phyloP scores from a whole-genome alignment of 306 rosid species.

The Canavalia ensiformis region DNA sequence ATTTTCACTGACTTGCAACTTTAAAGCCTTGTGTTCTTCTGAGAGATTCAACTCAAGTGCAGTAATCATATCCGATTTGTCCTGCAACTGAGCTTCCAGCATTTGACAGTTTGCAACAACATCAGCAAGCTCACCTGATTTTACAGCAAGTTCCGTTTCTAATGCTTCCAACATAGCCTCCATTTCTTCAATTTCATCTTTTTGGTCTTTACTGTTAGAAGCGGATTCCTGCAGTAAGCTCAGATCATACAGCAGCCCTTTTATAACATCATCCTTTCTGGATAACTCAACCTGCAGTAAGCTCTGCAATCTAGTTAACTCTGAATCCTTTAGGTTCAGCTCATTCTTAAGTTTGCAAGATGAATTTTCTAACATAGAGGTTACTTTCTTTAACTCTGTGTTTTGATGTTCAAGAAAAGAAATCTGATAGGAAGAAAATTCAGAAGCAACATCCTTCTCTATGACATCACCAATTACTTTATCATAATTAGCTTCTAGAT shows the following conservation, averaged over 20 bases:
- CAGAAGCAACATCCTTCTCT: constrained; percentile 59
- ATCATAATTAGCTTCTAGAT: constrained; percentile 65
- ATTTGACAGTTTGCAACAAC: constrained; percentile 58
- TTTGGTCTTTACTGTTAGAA: constrained; percentile 78
- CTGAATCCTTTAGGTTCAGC: constrained; percentile 57
- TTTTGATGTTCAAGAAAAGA: constrained; percentile 60
- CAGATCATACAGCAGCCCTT: constrained; percentile 83
- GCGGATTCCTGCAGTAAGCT: constrained; percentile 98
- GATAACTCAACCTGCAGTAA: constrained; percentile 70
- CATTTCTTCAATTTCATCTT: constrained; percentile 76
- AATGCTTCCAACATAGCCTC: constrained; percentile 65
- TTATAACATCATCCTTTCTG: constrained; percentile 84
- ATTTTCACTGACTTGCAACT: constrained; percentile 60
- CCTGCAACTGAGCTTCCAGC: constrained; percentile 76
- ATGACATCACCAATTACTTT: constrained; percentile 50
- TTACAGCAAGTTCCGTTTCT: constrained; percentile 72
- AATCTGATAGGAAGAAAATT: constrained; percentile 53
- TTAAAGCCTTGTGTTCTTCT: constrained; percentile 54
- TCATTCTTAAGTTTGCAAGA: constrained; percentile 56
- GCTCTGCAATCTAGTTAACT: constrained; percentile 58
- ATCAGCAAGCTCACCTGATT: constrained; percentile 72
- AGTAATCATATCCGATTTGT: constrained; percentile 58
- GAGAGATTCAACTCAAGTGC: constrained; percentile 71
- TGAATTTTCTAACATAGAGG: constrained; percentile 50
- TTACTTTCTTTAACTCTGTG: constrained; percentile 52